Base-by-base conservation (phyloP, 139 green algal species). In the Tetraselmis chui region DNA sequence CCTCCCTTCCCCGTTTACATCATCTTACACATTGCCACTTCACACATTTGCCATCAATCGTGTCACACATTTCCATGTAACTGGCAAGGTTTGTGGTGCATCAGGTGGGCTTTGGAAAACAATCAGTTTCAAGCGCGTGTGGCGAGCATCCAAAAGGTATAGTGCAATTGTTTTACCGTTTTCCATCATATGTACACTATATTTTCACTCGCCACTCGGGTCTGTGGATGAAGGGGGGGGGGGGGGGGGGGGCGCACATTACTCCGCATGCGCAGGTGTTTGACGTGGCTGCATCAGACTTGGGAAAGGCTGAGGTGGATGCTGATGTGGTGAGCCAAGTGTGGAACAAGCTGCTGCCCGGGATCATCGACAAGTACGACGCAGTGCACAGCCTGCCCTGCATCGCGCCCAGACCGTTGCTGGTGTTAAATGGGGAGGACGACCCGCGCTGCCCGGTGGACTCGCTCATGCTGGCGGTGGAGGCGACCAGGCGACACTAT, bases 361-460 rank as follows among this genome's bases (percentile, higher is more conserved):
- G 86, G 29, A 18, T 90, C 29, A 79, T 89, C 59, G 30, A 85
- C 11, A 18, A 59, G 1, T 93, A 89, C 45, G 91, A 95, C 67
- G 86, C 88, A 0, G 82, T 82, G 1, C 25, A 83, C 0, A 90
- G 84, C 18, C 83, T 95, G 28, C 86, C 87, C 1, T 31, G 31
- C 29, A 80, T 95, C 2, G 89, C 87, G 0, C 89, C 89, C 0
- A 75, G 92, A 23, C 91, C 91, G 23, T 77, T 93, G 29, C 84
- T 94, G 76, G 67, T 94, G 2, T 76, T 83, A 22, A 90, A 86
- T 28, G 92, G 91, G 0, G 86, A 87, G 79, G 26, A 87, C 1
- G 92, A 95, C 81, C 77, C 80, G 0, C 80, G 83, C 28, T 91
- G 86, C 84, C 89, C 89, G 18, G 32, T 86, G 25, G 45, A 67